Percentiles rank a stretch among this genome's conserved stretches.
phyloP scores from a whole-genome alignment of 176 grass and related monocot species.

The Eleusine indica region DNA sequence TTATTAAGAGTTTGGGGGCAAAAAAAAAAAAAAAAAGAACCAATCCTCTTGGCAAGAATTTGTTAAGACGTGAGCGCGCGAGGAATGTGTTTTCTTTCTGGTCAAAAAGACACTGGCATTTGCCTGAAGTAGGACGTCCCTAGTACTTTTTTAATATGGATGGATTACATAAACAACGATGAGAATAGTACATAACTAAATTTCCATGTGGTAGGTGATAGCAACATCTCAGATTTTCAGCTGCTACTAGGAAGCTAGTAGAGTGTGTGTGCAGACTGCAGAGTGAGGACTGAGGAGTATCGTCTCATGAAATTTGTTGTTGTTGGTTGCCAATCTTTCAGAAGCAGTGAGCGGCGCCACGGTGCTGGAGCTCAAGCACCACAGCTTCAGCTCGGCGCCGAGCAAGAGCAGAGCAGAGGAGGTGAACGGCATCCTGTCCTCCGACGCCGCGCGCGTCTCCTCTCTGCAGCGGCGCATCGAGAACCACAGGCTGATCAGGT shows the following conservation, averaged over 20 bases:
- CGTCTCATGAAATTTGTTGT: neutral
- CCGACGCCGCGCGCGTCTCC: conserved; percentile 53
- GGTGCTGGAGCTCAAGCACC: conserved; percentile 60
- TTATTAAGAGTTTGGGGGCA: neutral
- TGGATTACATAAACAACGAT: conserved; percentile 38
- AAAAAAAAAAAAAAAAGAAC: neutral
- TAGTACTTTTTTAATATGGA: conserved; percentile 34
- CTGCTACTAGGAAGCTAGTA: neutral
- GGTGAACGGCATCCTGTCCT: conserved; percentile 24
- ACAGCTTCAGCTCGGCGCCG: conserved; percentile 27
- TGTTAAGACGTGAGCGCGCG: neutral
- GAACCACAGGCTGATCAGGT: conserved; percentile 1
- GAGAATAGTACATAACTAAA: conserved; percentile 36
- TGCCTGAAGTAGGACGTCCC: conserved; percentile 52
- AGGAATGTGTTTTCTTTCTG: conserved; percentile 7
- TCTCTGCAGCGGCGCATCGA: conserved; percentile 50
- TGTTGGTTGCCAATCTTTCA: conserved; percentile 15
- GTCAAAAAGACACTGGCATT: conserved; percentile 5
- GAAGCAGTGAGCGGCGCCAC: conserved; percentile 52
- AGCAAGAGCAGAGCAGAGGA: conserved; percentile 15
- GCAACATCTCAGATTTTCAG: neutral
- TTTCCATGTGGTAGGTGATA: conserved; percentile 20
- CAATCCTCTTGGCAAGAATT: neutral
- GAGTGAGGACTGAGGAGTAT: neutral
- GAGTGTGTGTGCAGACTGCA: neutral